phyloP scores from a whole-genome alignment of 192 early-diverging fungal genomes.

The Neocallimastix lanati region DNA sequence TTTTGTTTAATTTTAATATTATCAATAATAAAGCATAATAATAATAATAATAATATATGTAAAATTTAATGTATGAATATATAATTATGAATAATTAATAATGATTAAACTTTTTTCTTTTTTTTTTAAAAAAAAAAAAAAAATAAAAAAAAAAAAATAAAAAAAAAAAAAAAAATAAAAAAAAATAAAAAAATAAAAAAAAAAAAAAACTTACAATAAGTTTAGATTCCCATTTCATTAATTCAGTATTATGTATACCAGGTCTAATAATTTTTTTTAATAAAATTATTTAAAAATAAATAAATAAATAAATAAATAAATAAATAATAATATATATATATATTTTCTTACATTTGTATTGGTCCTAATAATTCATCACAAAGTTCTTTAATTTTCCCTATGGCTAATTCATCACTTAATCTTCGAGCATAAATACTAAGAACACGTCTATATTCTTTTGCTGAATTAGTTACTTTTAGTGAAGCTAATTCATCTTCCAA shows the following conservation, averaged over 20 bases:
- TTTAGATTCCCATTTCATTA: neutral
- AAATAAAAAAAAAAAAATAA: neutral
- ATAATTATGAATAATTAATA: too few species aligned
- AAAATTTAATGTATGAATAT: too few species aligned
- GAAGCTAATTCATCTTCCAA: constrained; percentile 20
- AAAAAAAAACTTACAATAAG: neutral
- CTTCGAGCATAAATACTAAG: constrained; percentile 41
- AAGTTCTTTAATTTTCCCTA: constrained; percentile 41
- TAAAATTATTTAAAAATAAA: constrained; percentile 3
- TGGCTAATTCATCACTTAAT: constrained; percentile 40
- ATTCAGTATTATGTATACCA: constrained; percentile 13
- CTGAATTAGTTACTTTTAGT: constrained; percentile 23
- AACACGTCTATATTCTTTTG: constrained; percentile 39
- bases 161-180: neutral
- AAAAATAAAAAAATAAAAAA: neutral
- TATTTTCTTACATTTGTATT: constrained; percentile 7
- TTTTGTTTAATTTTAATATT: too few species aligned
- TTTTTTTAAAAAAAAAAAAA: too few species aligned
- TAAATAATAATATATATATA: too few species aligned
- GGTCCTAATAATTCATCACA: constrained; percentile 46
- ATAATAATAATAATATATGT: too few species aligned
- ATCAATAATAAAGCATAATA: too few species aligned
- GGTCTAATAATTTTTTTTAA: constrained; percentile 5
- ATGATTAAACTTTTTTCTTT: too few species aligned
- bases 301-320: too few species aligned